A percentile compares a stretch with the other conserved stretches of the same genome.
phyloP scores from a whole-genome alignment of 345 rosid genomes.

The Isatis tinctoria region DNA sequence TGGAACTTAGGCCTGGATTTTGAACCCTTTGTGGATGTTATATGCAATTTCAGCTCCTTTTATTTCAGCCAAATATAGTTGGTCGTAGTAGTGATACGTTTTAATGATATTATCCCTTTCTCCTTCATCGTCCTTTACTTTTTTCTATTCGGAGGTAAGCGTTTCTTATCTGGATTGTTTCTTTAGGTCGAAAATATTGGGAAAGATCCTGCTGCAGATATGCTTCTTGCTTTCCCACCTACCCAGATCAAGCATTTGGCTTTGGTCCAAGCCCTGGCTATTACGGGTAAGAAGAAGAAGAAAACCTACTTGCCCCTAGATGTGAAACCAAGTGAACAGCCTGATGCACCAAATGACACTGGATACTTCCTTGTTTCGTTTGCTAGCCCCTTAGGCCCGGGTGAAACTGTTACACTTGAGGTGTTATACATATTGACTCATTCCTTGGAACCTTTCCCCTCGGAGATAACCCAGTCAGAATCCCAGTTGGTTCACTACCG shows the following conservation, averaged over 20 bases:
- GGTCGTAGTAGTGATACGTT: neutral
- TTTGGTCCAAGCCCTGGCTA: slow-evolving; percentile 65
- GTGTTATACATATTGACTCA: slow-evolving; percentile 77
- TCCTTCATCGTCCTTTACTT: neutral
- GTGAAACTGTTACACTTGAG: slow-evolving; percentile 71
- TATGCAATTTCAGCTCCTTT: neutral
- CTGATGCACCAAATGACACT: slow-evolving; percentile 70
- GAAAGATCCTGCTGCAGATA: slow-evolving; percentile 51
- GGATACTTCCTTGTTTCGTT: slow-evolving; percentile 53
- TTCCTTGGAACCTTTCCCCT: slow-evolving; percentile 87
- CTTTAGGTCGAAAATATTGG: slow-evolving; percentile 79
- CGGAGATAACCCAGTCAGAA: slow-evolving; percentile 89
- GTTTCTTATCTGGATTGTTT: slow-evolving; percentile 11
- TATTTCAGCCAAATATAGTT: neutral
- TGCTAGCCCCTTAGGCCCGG: slow-evolving; percentile 51
- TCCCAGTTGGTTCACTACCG: slow-evolving; percentile 84
- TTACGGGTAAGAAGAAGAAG: slow-evolving; percentile 74
- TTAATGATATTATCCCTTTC: neutral
- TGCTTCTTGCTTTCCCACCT: slow-evolving; percentile 88
- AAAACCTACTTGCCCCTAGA: slow-evolving; percentile 53
- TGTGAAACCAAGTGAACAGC: slow-evolving; percentile 58
- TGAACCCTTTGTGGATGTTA: neutral
- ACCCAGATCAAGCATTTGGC: slow-evolving; percentile 66
- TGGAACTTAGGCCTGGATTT: neutral
- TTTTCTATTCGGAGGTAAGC: neutral